Evolutionary conservation across 1,284 basidiomycete species (phyloP), one percentile per base, ranked within the genome.

Genomic region (Cutaneotrichosporon mucoides): DNA sequence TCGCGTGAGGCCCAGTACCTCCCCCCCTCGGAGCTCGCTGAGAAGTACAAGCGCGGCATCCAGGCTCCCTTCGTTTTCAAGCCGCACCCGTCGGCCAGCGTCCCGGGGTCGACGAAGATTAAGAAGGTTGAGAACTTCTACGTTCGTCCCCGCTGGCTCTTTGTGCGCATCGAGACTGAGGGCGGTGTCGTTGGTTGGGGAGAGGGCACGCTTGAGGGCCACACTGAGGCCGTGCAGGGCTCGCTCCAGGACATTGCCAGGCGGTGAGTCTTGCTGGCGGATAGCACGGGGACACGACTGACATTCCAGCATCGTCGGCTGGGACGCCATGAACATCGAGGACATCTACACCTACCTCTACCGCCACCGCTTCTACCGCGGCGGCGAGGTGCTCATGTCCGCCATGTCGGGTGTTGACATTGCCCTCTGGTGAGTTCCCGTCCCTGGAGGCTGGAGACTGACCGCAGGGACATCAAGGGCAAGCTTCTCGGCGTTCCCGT

Each of bases 161-260:
- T 90, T 67, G 85, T 89, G 33, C 83, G 87, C 5, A 82, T 89
- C 15, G 85, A 86, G 69, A 89, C 86, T 0, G 81, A 82, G 7
- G 83, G 85, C 50, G 86, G 85, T 1, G 77, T 86, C 38, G 81
- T 89, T 33, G 88, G 88, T 35, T 90, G 88, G 80, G 80, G 78
- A 55, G 79, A 79, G 56, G 74, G 72, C 6, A 79, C 77, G 1
- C 70, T 79, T 6, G 76, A 79, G 56, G 77, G 75, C 24, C 71
- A 89, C 68, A 87, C 86, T 5, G 87, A 90, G 76, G 87, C 88
- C 4, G 83, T 90, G 8, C 86, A 89, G 75, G 88, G 87, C 16
- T 85, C 86, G 33, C 82, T 85, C 66, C 69, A 77, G 40, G 87
- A 89, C 62, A 81, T 90, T 34, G 76, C 79, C 13, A 79, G 84